phyloP scores from a whole-genome alignment of 2,329 filamentous ascomycete genomes.

The Trichothecium sympodiale region DNA sequence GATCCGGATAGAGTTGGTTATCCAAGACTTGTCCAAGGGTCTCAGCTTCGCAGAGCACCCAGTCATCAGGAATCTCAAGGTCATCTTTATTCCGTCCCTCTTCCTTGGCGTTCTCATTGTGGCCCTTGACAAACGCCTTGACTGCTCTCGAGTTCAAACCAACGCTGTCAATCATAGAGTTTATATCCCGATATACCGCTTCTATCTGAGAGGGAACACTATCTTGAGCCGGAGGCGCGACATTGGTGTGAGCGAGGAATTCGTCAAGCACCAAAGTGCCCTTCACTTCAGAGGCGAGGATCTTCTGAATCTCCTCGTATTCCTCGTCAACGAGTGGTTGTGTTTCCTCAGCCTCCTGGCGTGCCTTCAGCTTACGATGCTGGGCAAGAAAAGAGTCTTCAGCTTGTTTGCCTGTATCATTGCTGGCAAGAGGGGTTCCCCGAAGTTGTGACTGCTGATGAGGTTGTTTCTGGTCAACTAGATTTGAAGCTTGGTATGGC shows the following conservation, averaged over 20 bases:
- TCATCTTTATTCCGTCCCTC: constrained; percentile 51
- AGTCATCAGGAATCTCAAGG: constrained; percentile 56
- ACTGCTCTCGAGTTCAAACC: constrained; percentile 71
- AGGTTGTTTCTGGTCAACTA: constrained; percentile 30
- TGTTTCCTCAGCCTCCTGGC: constrained; percentile 44
- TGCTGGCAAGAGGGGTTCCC: constrained; percentile 27
- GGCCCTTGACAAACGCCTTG: constrained; percentile 54
- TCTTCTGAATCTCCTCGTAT: constrained; percentile 54
- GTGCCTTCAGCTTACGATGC: constrained; percentile 40
- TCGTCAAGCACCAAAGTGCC: constrained; percentile 53
- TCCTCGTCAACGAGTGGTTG: constrained; percentile 55
- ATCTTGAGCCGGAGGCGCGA: constrained; percentile 39
- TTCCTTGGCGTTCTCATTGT: constrained; percentile 43
- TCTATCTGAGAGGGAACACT: constrained; percentile 53
- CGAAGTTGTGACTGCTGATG: constrained; percentile 19
- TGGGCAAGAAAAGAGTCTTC: constrained; percentile 38
- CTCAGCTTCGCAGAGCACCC: constrained; percentile 66
- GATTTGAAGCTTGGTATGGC: constrained; percentile 45
- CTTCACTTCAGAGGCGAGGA: constrained; percentile 49
- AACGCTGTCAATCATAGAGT: constrained; percentile 88
- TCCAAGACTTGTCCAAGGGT: constrained; percentile 56
- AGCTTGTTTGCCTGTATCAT: constrained; percentile 15
- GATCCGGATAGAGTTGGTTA: constrained; percentile 48
- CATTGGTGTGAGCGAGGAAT: constrained; percentile 53
- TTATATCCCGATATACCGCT: constrained; percentile 67